Evolutionary conservation across 1,139 yeast species (phyloP).

Genomic region (Yamadazyma conglobata): DNA sequence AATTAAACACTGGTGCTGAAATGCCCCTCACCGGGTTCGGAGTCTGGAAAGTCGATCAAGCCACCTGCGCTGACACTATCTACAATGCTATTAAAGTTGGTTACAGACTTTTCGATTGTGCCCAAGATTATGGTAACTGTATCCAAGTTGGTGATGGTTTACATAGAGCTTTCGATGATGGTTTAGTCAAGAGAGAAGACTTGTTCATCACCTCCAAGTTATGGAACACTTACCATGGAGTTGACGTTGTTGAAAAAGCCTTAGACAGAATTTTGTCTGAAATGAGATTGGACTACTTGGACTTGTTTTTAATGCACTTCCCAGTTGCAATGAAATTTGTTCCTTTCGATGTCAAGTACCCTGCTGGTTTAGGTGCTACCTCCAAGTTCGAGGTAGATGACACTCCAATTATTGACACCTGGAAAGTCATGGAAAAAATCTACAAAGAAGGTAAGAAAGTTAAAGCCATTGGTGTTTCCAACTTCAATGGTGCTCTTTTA

Average conservation of each 20-base stretch:
- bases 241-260: slow-evolving; percentile 54
- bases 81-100: slow-evolving; percentile 69
- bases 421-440: slow-evolving; percentile 71
- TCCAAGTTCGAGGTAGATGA: slow-evolving; percentile 54
- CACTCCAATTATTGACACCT: slow-evolving; percentile 73
- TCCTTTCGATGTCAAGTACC: slow-evolving; percentile 72
- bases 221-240: slow-evolving; percentile 78
- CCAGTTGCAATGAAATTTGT: slow-evolving; percentile 74
- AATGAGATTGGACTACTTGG: slow-evolving; percentile 65
- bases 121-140: slow-evolving; percentile 77
- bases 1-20: slow-evolving; percentile 55
- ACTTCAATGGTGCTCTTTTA: slow-evolving; percentile 67
- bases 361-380: slow-evolving; percentile 70
- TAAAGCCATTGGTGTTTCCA: slow-evolving; percentile 68
- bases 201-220: slow-evolving; percentile 73
- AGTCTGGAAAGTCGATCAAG: slow-evolving; percentile 63
- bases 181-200: slow-evolving; percentile 68
- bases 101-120: slow-evolving; percentile 74
- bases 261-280: slow-evolving; percentile 62
- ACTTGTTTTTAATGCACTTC: slow-evolving; percentile 75
- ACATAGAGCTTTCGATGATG: slow-evolving; percentile 60
- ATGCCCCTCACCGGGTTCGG: slow-evolving; percentile 69
- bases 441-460: slow-evolving; percentile 52
- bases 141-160: slow-evolving; percentile 71
- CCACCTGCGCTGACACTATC: slow-evolving; percentile 54